A percentile compares a stretch with the other conserved stretches of the same genome.
These are phyloP conservation scores for Colletotrichum trifolii DNA, from an alignment of 2,329 filamentous ascomycete genomes.

Conservation along the genomic window DNA sequence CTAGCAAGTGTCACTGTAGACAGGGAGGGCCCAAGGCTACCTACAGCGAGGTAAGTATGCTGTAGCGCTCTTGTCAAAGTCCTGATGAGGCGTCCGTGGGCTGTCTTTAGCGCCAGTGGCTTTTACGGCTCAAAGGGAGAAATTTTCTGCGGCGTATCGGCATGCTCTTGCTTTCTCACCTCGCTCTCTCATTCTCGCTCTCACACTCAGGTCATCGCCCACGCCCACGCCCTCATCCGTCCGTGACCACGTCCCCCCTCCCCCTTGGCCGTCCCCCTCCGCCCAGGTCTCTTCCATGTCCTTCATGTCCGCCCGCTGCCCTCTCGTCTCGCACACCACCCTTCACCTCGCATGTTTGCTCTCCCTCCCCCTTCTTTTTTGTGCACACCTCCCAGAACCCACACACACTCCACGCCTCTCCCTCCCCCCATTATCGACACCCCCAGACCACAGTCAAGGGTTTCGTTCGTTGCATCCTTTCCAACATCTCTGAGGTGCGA, in stretches of 20 bases:
- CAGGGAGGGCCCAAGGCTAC: too few species aligned
- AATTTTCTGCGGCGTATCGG: too few species aligned
- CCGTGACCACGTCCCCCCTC: constrained; percentile 27
- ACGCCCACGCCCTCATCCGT: constrained; percentile 16
- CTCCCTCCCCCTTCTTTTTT: constrained; percentile 39
- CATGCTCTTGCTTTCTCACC: constrained; percentile 10
- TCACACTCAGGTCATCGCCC: constrained; percentile 6
- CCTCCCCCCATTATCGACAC: constrained; percentile 55
- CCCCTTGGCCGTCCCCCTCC: constrained; percentile 7
- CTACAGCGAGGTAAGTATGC: too few species aligned
- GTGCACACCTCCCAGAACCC: constrained; percentile 43
- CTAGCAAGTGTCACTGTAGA: too few species aligned
- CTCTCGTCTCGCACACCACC: constrained; percentile 38
- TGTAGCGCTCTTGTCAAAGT: too few species aligned
- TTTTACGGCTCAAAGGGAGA: too few species aligned
- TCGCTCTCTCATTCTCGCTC: neutral
- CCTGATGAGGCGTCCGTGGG: too few species aligned
- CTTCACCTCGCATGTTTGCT: constrained; percentile 38
- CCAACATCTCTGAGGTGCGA: constrained; percentile 27
- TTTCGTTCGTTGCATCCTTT: constrained; percentile 38
- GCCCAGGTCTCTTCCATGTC: constrained; percentile 37
- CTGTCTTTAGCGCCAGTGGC: too few species aligned
- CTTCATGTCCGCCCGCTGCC: constrained; percentile 5
- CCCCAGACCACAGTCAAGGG: constrained; percentile 43
- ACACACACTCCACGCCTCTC: constrained; percentile 52